A percentile compares a stretch with the other conserved stretches of the same genome.
Evolutionary conservation across 2,329 filamentous ascomycete species (phyloP).

Genomic region (Beauveria asiatica): DNA sequence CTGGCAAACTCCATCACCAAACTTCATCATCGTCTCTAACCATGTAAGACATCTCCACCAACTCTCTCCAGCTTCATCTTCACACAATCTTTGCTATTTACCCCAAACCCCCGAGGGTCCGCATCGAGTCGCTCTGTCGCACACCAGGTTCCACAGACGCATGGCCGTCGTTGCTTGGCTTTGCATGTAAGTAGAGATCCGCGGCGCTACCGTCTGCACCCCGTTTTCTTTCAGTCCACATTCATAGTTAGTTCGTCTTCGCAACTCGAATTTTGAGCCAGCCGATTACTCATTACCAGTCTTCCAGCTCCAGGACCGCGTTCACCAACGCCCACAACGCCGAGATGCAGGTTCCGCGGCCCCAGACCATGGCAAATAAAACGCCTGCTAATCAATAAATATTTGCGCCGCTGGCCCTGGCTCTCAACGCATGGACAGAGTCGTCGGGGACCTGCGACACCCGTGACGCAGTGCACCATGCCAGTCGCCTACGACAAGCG

Average conservation of each 20-base stretch:
- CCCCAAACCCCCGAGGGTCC: not conserved
- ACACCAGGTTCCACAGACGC: slow-evolving; percentile 1
- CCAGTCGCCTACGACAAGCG: not conserved
- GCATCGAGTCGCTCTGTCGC: not conserved
- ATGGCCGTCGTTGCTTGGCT: slow-evolving; percentile 4
- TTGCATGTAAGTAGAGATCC: not conserved
- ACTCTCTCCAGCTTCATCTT: not conserved
- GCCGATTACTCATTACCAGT: not conserved
- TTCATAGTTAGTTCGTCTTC: not conserved
- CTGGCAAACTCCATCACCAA: not conserved
- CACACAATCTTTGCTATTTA: not conserved
- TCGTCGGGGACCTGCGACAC: not conserved
- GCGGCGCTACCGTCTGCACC: not conserved
- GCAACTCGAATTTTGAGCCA: not conserved
- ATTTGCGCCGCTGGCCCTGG: not conserved
- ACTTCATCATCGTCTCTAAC: not conserved
- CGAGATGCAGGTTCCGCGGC: not conserved
- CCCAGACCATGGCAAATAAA: not conserved
- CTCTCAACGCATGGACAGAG: not conserved
- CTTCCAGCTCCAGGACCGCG: not conserved
- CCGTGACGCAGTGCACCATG: slow-evolving; percentile 1
- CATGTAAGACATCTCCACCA: not conserved
- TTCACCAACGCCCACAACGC: not conserved
- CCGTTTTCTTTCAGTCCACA: not conserved
- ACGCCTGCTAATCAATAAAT: not conserved